Evolutionary conservation across 192 early-diverging fungal genomes (phyloP), one percentile per base, ranked within the genome.

Genomic region (Spizellomyces sp.): DNA sequence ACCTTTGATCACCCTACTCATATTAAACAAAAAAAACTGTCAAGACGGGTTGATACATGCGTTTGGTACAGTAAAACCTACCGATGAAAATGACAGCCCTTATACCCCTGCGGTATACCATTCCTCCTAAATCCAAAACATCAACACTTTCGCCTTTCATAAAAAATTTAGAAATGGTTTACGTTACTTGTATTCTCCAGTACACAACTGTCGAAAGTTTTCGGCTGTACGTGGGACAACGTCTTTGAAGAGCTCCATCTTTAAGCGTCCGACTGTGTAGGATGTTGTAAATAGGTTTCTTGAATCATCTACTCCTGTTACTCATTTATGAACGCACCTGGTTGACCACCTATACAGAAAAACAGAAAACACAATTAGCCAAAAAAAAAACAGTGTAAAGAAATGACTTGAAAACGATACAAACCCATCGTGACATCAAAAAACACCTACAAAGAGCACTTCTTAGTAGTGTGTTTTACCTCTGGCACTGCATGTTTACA

Each of bases 161-260:
- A 75, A 19, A 45, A 36, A 0, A 9, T 15, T 57, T 56, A 19
- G 2, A 54, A 48, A 65, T 2, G 27, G 6, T 3, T 9, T 22
- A 19, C 14, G 65, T 22, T 44, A 80, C 79, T 77, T 81, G 83
- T 87, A 92, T 84, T 96, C 95, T 54, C 95, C 95, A 22, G 94
- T 95, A 71, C 95, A 96, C 9, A 96, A 68, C 79, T 96, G 95
- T 67, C 93, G 85, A 81, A 98, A 98, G 90, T 98, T 98, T 78
- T 98, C 93, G 45, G 90, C 90, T n/a, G 95, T 96, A 86, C 90
- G 91, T 76, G 96, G 96, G 17, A 91, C 90, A 45, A 90, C 87
- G 69, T 97, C 90, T 52, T 83, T 83, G 81, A 89, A 90, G 9
- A 86, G 77, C 64, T 87, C 85, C 82, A 86, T 84, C 56, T 86